Percentiles rank a stretch among this genome's conserved stretches.
These are phyloP conservation scores for Cryphonectria parasitica DNA, from an alignment of 2,329 filamentous ascomycete species.

Conservation along the genomic window DNA sequence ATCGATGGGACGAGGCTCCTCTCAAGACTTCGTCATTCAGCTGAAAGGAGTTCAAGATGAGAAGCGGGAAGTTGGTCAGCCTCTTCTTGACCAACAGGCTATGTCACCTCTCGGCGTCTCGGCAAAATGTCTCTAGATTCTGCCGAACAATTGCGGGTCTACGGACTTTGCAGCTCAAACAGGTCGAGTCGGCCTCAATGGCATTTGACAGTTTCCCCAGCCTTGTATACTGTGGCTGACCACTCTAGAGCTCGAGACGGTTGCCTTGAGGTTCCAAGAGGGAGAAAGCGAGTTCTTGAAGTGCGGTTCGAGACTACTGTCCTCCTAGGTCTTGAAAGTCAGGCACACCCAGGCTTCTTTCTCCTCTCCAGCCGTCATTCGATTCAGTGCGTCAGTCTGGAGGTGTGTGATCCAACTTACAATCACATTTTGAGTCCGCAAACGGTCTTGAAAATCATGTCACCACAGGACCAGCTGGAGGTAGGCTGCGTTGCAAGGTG, in stretches of 20 bases:
- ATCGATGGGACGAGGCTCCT: neutral
- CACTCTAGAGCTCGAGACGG: neutral
- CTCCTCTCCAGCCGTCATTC: neutral
- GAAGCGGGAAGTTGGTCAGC: neutral
- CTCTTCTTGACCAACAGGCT: neutral
- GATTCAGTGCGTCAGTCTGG: neutral
- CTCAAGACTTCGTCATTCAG: neutral
- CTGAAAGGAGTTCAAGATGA: neutral
- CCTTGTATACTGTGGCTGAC: neutral
- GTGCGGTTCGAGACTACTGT: neutral
- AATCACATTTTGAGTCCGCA: neutral
- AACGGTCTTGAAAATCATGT: neutral
- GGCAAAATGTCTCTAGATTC: neutral
- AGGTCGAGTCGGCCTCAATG: neutral
- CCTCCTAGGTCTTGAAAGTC: neutral
- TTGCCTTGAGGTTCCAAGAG: neutral
- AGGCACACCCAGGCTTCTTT: neutral
- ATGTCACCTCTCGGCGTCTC: neutral
- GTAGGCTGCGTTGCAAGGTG: neutral
- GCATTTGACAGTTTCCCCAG: neutral
- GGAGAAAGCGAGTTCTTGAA: neutral
- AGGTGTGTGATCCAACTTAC: neutral
- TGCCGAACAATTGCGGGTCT: neutral
- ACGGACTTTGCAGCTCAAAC: neutral
- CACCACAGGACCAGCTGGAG: neutral